These are phyloP conservation scores for Suhomyces bribrorum DNA, from an alignment of 1,139 yeast species.

Conservation along the genomic window DNA sequence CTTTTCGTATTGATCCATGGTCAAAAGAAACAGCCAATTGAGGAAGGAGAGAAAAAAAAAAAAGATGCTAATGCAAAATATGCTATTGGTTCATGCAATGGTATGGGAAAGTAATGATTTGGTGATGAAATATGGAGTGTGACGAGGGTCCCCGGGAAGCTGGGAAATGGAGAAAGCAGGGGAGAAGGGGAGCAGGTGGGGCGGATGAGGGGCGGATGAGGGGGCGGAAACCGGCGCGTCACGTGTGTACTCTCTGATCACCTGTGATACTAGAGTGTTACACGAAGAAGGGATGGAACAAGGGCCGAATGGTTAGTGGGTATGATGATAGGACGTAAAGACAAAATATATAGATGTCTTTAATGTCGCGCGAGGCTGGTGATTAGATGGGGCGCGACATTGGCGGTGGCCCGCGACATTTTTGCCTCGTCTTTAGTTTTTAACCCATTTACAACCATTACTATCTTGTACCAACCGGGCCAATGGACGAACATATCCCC, in stretches of 20 bases:
- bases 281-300: background rate
- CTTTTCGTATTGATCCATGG: conserved; percentile 48
- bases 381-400: conserved; percentile 10
- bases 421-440: too few species aligned
- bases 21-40: too few species aligned
- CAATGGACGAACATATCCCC: conserved; percentile 58
- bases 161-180: too few species aligned
- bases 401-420: conserved; percentile 3
- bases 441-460: background rate
- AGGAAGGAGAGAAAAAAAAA: background rate
- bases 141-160: too few species aligned
- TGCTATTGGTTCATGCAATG: background rate
- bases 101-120: background rate
- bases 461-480: background rate
- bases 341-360: conserved; percentile 1
- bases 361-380: conserved; percentile 6
- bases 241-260: conserved; percentile 6
- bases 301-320: background rate
- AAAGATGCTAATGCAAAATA: background rate
- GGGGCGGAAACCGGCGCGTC: too few species aligned
- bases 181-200: background rate
- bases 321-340: conserved; percentile 1
- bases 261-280: conserved; percentile 7
- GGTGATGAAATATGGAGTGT: background rate
- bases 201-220: background rate